Evolutionary conservation across 2,329 filamentous ascomycete species (phyloP), one percentile per base, ranked within the genome.

Genomic region (Chaetomiaceae sp.): DNA sequence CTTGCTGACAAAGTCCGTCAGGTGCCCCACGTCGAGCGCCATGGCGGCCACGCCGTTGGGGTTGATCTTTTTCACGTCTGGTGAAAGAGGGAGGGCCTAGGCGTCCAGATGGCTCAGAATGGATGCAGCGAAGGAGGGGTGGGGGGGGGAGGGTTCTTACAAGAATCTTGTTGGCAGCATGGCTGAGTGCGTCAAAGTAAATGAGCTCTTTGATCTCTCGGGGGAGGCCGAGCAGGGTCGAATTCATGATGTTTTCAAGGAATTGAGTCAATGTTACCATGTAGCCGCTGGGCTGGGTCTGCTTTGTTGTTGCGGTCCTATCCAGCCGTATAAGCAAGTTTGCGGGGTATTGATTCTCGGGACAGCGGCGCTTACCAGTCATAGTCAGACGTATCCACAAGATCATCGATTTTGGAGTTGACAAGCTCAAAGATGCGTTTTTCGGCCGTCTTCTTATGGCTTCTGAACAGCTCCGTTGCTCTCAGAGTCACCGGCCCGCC

Each of bases 361-460:
- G 13, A 21, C 16, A 3, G 41, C 37, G 14, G 38, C 27, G 58
- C 72, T 50, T 71, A 84, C 86, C 94, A 99, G 68, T 97, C 90
- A 67, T 99, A 99, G 71, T 99, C 94, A 29, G 94, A 92, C 0
- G 91, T 97, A 63, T 96, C 92, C 50, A 99, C 88, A 10, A 99
- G 80, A 67, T 99, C 94, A 65, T 97, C 92, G 63, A 99, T 97
- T 74, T 99, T 99, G 53, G 89, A 95, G 72, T 99, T 97, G 58
- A 99, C 94, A 0, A 99, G 80, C 71, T 99, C 95, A 66, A 99
- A 99, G 53, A 99, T 97, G 30, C 95, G 87, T 72, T 96, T 96
- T 67, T 96, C 92, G 0, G 94, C 94, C 1, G 87, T 90, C 73
- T 97, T 96, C 72, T 96, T 96, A 66, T 95, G 91, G 63, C 80